phyloP scores from a whole-genome alignment of 2,329 filamentous ascomycete species.

The Aspergillus quadricinctus region DNA sequence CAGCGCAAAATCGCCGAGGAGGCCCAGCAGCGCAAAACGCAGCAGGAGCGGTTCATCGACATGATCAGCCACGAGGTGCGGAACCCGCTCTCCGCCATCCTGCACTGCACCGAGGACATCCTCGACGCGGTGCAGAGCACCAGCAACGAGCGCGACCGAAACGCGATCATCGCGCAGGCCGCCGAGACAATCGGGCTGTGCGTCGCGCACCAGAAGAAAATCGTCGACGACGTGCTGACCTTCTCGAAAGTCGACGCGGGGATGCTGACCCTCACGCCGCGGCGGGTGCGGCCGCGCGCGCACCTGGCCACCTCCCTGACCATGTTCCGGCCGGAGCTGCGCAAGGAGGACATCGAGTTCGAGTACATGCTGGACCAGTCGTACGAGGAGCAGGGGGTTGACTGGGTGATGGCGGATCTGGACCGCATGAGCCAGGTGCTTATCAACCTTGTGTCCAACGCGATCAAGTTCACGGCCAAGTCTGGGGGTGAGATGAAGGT shows the following conservation, averaged over 20 bases:
- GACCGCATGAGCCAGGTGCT: slow-evolving; percentile 72
- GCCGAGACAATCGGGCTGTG: slow-evolving; percentile 74
- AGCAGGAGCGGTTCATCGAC: slow-evolving; percentile 79
- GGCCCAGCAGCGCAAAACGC: slow-evolving; percentile 72
- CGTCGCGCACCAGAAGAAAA: slow-evolving; percentile 73
- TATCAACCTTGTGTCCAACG: slow-evolving; percentile 76
- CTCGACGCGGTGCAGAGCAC: slow-evolving; percentile 17
- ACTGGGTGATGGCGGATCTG: slow-evolving; percentile 67
- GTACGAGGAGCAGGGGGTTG: slow-evolving; percentile 53
- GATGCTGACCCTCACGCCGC: slow-evolving; percentile 67
- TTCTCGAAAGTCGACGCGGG: slow-evolving; percentile 73
- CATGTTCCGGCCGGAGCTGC: slow-evolving; percentile 73
- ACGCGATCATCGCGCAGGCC: slow-evolving; percentile 61
- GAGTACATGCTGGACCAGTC: slow-evolving; percentile 60
- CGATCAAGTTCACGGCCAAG: slow-evolving; percentile 71
- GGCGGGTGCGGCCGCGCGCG: slow-evolving; percentile 62
- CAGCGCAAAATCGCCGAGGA: slow-evolving; percentile 75
- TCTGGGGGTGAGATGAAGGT: slow-evolving; percentile 40
- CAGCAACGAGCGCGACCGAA: neutral
- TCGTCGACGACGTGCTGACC: slow-evolving; percentile 71
- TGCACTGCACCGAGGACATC: slow-evolving; percentile 54
- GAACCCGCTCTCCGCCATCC: slow-evolving; percentile 54
- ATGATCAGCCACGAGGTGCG: slow-evolving; percentile 59
- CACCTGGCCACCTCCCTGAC: slow-evolving; percentile 66
- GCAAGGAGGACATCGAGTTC: slow-evolving; percentile 64